Percentiles rank a stretch among this genome's conserved stretches.
Evolutionary conservation across 2,329 filamentous ascomycete species (phyloP).

Genomic region (Neonectria neomacrospora): DNA sequence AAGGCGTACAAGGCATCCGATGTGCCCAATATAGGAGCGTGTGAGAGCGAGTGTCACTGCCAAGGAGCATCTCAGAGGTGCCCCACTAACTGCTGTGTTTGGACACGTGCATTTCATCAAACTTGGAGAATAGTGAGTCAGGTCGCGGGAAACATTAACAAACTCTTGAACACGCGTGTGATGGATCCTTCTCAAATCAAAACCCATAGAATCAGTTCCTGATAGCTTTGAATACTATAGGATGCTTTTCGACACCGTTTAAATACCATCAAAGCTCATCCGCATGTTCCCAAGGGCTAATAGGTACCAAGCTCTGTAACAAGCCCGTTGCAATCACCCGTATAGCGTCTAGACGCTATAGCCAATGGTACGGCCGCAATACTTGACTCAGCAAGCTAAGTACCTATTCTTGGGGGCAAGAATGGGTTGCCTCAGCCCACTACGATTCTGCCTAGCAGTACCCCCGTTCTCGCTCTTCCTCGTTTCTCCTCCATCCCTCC

Average conservation of each 20-base stretch:
- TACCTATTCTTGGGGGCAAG: too few relatives aligned
- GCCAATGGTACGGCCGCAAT: background rate
- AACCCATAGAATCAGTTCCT: too few relatives aligned
- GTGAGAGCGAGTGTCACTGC: background rate
- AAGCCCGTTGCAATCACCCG: background rate
- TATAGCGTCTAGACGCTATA: background rate
- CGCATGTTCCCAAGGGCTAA: background rate
- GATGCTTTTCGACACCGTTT: too few relatives aligned
- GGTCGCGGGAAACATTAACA: background rate
- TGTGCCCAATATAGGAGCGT: background rate
- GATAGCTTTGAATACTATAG: too few relatives aligned
- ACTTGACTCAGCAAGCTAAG: constrained; percentile 22
- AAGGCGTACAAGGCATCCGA: background rate
- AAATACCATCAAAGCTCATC: background rate
- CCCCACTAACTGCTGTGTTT: background rate
- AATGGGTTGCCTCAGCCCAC: constrained; percentile 24
- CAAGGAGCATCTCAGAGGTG: background rate
- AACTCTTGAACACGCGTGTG: background rate
- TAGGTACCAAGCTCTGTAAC: background rate
- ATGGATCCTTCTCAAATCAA: background rate
- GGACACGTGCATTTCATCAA: background rate
- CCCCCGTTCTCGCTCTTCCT: constrained; percentile 12
- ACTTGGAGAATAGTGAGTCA: background rate
- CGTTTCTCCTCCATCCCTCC: constrained; percentile 5
- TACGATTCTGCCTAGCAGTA: constrained; percentile 21